Base-by-base conservation (phyloP, 1,139 yeast genomes). In the Geotrichum klebahnii region DNA sequence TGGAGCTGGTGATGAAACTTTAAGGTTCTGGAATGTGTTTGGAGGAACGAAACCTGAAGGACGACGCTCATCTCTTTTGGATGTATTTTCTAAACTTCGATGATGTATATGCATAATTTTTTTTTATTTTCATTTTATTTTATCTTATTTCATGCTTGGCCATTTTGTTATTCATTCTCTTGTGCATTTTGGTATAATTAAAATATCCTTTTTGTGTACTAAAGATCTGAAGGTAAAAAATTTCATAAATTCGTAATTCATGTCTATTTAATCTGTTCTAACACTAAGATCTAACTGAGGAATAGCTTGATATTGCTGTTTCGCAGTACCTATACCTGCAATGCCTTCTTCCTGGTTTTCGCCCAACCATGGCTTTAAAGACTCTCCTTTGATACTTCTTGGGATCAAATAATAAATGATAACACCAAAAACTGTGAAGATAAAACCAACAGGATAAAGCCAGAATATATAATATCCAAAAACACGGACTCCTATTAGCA, bases 1-100 rank as follows among this genome's bases (percentile, higher is more conserved):
- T 0, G 99, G 98, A 0, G 97, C 98, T 0, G 98, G 98, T 1
- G 99, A 92, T 68, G 98, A 94, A 67, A 92, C 98, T 0, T 71
- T 92, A 53, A 69, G 97, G 59, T 87, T 89, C 62, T 90, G 97
- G 97, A 87, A 86, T 60, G 84, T 88, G 1, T 89, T 87, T 69
- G 95, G 86, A 55, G 87, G 62, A 40, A 78, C 77, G 16, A 80
- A 82, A 22, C 67, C 66, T 39, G 36, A 35, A 24, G 35, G 36
- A 14, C 17, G n/a, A n/a, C n/a, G n/a, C 9, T 31, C 39, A 16
- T 85, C 83, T 3, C 69, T 87, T 46, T 69, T 85, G 47, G 92
- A 85, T 68, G 88, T 94, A 2, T 84, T 85, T 60, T 83, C 80
- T 76, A 90, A 84, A 64, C 73, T 86, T 57, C 72, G 95, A 57